A percentile compares a stretch with the other conserved stretches of the same genome.
Conservation (phyloP, 345 rosid species). For the Salix purpurea region DNA sequence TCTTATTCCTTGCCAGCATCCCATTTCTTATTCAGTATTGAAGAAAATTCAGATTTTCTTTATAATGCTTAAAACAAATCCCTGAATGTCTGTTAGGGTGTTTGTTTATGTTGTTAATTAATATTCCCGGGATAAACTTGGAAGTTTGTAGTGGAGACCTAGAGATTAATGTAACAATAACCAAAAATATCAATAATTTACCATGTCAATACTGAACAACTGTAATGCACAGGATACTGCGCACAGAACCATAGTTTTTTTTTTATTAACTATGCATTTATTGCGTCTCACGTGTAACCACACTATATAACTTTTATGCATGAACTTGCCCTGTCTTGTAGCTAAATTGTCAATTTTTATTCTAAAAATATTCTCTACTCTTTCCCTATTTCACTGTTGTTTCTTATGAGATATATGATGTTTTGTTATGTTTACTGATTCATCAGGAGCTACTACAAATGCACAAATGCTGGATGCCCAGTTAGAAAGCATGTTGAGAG, state of each 20-base stretch:
- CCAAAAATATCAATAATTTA: background rate
- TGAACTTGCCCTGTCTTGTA: background rate
- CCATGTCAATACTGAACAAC: background rate
- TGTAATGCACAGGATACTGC: background rate
- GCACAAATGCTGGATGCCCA: conserved; percentile 89
- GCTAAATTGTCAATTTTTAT: background rate
- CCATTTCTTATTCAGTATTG: too few relatives aligned
- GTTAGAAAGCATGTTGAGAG: conserved; percentile 98
- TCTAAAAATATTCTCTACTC: background rate
- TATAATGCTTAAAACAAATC: too few relatives aligned
- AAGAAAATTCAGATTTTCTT: too few relatives aligned
- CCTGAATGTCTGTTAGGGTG: too few relatives aligned
- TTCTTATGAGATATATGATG: background rate
- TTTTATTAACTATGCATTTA: too few relatives aligned
- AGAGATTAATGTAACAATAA: background rate
- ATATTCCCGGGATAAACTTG: background rate
- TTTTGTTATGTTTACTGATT: background rate
- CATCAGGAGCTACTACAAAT: conserved; percentile 95
- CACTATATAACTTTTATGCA: background rate
- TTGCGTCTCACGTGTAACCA: too few relatives aligned
- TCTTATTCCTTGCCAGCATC: background rate
- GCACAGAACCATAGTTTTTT: background rate
- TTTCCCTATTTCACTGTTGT: background rate
- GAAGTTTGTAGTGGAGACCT: background rate
- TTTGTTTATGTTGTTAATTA: background rate